Conservation (phyloP, 305 asterid genomes). For the Fraxinus latifolia region DNA sequence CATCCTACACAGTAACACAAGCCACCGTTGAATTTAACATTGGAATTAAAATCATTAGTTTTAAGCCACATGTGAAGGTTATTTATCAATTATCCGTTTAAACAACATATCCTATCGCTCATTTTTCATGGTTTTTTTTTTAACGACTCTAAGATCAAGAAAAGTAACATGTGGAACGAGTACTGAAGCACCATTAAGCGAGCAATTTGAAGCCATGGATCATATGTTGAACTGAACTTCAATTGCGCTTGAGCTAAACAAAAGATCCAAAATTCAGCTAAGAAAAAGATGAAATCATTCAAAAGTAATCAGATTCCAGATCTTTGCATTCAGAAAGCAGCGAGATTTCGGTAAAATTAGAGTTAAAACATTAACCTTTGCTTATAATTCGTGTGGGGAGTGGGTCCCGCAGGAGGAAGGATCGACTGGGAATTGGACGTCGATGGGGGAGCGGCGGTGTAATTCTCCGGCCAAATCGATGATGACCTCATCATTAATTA, state of each 20-base stretch:
- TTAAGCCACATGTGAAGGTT: conserved; percentile 10
- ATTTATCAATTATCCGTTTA: neutral
- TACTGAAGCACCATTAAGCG: conserved; percentile 14
- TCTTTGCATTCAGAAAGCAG: conserved; percentile 17
- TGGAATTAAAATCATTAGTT: neutral
- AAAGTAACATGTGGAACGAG: neutral
- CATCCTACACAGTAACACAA: neutral
- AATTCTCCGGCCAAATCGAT: conserved; percentile 49
- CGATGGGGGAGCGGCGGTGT: conserved; percentile 34
- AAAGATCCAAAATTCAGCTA: conserved; percentile 27
- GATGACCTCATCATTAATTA: conserved; percentile 51
- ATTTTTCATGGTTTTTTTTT: neutral
- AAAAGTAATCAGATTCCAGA: conserved; percentile 29
- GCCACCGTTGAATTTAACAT: neutral
- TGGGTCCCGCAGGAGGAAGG: conserved; percentile 26
- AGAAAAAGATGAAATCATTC: neutral
- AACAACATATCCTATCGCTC: neutral
- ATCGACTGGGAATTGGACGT: conserved; percentile 37
- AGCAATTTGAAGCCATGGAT: conserved; percentile 25
- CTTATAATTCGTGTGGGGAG: conserved; percentile 31
- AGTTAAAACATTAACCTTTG: conserved; percentile 36
- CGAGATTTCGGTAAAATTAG: conserved; percentile 31
- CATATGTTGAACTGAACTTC: conserved; percentile 25
- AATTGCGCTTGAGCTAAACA: conserved; percentile 19
- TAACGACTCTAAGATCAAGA: neutral